phyloP scores from a whole-genome alignment of 176 grass and related monocot species.

The Ensete glaucum region DNA sequence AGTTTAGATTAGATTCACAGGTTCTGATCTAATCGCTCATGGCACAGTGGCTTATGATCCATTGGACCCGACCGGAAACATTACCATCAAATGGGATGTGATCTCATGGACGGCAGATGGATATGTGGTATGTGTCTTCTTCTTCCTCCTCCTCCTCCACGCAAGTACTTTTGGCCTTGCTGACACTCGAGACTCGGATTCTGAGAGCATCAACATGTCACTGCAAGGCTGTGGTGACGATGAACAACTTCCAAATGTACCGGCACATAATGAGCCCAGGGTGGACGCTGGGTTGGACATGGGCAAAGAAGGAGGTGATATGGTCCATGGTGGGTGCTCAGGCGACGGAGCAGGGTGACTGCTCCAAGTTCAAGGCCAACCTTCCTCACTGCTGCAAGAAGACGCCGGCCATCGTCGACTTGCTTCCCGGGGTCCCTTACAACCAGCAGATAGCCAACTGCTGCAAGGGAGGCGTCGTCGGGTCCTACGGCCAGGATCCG shows the following conservation, averaged over 20 bases:
- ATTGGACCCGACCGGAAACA: slow-evolving; percentile 76
- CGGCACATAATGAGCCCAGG: slow-evolving; percentile 67
- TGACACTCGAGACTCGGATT: background rate
- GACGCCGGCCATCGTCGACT: slow-evolving; percentile 58
- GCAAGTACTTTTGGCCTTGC: background rate
- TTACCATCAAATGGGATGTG: slow-evolving; percentile 89
- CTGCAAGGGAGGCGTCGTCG: slow-evolving; percentile 83
- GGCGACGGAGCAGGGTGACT: slow-evolving; percentile 81
- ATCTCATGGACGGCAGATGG: slow-evolving; percentile 88
- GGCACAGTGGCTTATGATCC: slow-evolving; percentile 61
- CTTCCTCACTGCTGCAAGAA: slow-evolving; percentile 77
- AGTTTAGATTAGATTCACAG: slow-evolving; percentile 11
- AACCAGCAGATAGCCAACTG: slow-evolving; percentile 99
- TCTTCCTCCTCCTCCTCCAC: background rate
- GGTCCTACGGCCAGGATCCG: slow-evolving; percentile 65
- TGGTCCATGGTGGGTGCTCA: slow-evolving; percentile 96
- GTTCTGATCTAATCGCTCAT: slow-evolving; percentile 8
- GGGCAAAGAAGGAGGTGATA: slow-evolving; percentile 98
- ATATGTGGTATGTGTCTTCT: slow-evolving; percentile 68
- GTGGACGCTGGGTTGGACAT: slow-evolving; percentile 73
- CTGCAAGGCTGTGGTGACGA: slow-evolving; percentile 56
- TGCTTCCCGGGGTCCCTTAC: slow-evolving; percentile 90
- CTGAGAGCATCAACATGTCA: background rate
- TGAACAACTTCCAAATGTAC: slow-evolving; percentile 94
- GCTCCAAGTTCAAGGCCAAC: slow-evolving; percentile 88